phyloP scores from a whole-genome alignment of 306 rosid species.

The Hippophae rhamnoides region DNA sequence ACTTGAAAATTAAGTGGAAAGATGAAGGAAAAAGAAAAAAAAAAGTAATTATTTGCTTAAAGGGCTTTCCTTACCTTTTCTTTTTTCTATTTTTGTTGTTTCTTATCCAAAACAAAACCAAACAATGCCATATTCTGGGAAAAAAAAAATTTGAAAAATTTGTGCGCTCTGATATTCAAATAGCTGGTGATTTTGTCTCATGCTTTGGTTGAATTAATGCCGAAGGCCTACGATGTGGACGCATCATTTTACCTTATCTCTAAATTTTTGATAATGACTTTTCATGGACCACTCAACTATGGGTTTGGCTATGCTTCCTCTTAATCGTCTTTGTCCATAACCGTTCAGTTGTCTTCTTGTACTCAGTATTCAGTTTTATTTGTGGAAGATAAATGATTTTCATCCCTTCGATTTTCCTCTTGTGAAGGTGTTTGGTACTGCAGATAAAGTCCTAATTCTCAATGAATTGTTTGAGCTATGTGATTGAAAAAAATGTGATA shows the following conservation, averaged over 20 bases:
- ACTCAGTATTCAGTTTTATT: constrained; percentile 15
- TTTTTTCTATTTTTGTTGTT: constrained; percentile 5
- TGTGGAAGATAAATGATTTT: neutral
- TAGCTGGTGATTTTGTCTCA: constrained; percentile 49
- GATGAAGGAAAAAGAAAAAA: constrained; percentile 6
- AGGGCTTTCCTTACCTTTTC: constrained; percentile 1
- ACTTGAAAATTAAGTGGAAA: constrained; percentile 3
- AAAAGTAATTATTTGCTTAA: constrained; percentile 4
- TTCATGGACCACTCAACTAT: constrained; percentile 51
- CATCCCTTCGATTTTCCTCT: neutral
- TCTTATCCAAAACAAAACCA: neutral
- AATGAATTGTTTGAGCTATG: constrained; percentile 11
- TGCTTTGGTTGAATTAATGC: constrained; percentile 21
- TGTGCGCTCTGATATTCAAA: constrained; percentile 18
- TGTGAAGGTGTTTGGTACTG: constrained; percentile 6
- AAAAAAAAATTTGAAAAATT: constrained; percentile 22
- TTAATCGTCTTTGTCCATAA: constrained; percentile 26
- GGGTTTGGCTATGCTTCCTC: constrained; percentile 15
- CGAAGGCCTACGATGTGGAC: constrained; percentile 22
- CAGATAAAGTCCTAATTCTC: neutral
- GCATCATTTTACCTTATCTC: constrained; percentile 45
- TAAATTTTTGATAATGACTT: constrained; percentile 23
- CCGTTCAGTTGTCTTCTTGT: constrained; percentile 17
- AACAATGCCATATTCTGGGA: constrained; percentile 13
- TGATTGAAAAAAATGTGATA: neutral